Conservation (phyloP, 108 stramenopile species). For the Stephanodiscus minutulus region DNA sequence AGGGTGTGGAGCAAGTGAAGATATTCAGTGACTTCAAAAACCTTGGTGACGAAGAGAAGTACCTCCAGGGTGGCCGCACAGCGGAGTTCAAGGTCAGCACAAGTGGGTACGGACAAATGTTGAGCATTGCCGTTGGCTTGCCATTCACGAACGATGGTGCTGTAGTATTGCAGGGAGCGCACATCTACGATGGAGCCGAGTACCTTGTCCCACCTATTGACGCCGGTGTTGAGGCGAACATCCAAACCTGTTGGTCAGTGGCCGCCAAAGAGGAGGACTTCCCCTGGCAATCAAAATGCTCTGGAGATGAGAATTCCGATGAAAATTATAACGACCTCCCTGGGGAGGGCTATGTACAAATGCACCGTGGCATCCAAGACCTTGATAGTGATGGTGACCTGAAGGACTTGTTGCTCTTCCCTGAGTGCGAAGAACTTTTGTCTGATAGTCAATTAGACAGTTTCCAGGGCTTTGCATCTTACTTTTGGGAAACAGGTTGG, state of each 20-base stretch:
- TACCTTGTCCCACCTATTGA: conserved; percentile 37
- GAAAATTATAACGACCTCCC: conserved; percentile 17
- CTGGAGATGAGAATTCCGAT: conserved; percentile 13
- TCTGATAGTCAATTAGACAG: background rate
- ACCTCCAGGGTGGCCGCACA: conserved; percentile 17
- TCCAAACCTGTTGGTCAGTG: conserved; percentile 48
- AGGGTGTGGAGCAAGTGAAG: conserved; percentile 23
- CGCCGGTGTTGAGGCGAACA: conserved; percentile 34
- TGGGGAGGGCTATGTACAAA: conserved; percentile 31
- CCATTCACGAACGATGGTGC: conserved; percentile 42
- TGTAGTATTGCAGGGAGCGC: conserved; percentile 25
- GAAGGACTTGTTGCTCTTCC: conserved; percentile 5
- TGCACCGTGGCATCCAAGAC: conserved; percentile 43
- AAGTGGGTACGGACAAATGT: background rate
- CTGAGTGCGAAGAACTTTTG: conserved; percentile 17
- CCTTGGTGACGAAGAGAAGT: background rate
- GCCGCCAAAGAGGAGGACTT: conserved; percentile 32
- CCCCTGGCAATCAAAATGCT: conserved; percentile 12
- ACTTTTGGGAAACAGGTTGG: conserved; percentile 21
- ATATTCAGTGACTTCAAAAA: conserved; percentile 10
- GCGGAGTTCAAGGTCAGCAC: conserved; percentile 19
- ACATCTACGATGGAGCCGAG: conserved; percentile 36
- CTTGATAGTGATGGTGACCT: conserved; percentile 24
- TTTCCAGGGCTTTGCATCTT: conserved; percentile 15
- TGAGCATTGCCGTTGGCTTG: conserved; percentile 35